These are phyloP conservation scores for Lactuca sativa DNA, from an alignment of 129 eudicot species.

Conservation along the genomic window DNA sequence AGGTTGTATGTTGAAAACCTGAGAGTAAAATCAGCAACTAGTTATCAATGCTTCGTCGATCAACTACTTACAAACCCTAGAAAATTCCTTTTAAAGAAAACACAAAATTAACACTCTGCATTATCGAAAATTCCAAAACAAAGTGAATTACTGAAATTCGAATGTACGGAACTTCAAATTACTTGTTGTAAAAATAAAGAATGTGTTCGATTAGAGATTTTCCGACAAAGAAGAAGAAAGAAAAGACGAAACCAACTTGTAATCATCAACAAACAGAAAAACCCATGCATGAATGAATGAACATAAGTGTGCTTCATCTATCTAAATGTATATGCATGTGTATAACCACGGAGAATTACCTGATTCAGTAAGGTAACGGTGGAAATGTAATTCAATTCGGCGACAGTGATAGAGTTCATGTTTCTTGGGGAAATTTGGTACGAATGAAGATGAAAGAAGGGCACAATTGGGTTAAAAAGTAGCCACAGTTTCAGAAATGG, in stretches of 20 bases:
- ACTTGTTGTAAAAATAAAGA: background rate
- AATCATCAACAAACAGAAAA: background rate
- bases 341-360: conserved; percentile 28
- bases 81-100: background rate
- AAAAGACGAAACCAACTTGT: conserved; percentile 7
- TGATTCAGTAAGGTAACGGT: conserved; percentile 61
- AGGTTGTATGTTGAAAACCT: conserved; percentile 66
- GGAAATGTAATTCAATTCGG: conserved; percentile 56
- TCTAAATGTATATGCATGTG: conserved; percentile 1
- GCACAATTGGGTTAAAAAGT: background rate
- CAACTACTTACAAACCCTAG: conserved; percentile 29
- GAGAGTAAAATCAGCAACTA: conserved; percentile 26
- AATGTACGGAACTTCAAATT: background rate
- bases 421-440: background rate
- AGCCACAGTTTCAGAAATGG: background rate
- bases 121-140: background rate
- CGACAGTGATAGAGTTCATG: conserved; percentile 39
- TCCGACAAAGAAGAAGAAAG: background rate
- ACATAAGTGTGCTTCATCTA: background rate
- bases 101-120: background rate
- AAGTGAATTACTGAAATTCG: conserved; percentile 4
- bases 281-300: conserved; percentile 25
- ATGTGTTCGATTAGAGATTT: background rate
- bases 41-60: conserved; percentile 5
- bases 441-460: conserved; percentile 18